Base-by-base conservation (phyloP, 2,329 filamentous ascomycete genomes). In the Ascochyta lentis region DNA sequence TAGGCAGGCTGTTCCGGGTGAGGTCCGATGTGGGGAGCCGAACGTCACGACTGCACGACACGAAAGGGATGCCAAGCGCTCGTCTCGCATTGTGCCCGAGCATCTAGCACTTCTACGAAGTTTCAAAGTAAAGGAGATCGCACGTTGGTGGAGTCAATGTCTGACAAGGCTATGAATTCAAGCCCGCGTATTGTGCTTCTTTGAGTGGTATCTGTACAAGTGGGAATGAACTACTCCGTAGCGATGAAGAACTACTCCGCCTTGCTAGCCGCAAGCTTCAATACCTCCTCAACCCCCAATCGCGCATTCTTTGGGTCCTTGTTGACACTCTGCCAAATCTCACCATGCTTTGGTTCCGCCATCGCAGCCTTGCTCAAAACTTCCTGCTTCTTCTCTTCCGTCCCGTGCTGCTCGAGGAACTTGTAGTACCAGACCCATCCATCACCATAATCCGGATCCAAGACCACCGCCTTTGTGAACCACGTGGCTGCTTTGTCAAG, bases 391-490 rank as follows among this genome's bases (percentile, higher is more conserved):
- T 98, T 99, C 81, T 96, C 94, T 71, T 92, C 89, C 5, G 92
- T 97, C 9, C 95, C 96, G 78, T 99, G 93, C 81, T 97, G 91
- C 64, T 87, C 74, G 62, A 98, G 72, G 75, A 98, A 99, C 76
- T 94, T 93, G 76, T 92, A 95, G 76, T 97, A 99, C 94, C 94
- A 99, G 19, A 92, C 94, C 96, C 96, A 99, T 10, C 88, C 90
- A 79, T 99, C 96, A 46, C 95, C 95, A 46, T 87, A 80, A 74
- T 98, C 93, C 33, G 89, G 86, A 70, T 99, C 92, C 12, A 95
- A 81, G 49, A 96, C 83, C 52, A 97, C 87, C 0, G 95, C 95
- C 78, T 96, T 96, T 78, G 97, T 92, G 75, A 99, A 99, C 95
- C 95, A 99, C 62, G 86, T 93, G 76, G 93, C 90, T 3, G 95